Evolutionary conservation across 2,329 filamentous ascomycete species (phyloP).

Genomic region (Didymella lethalis): DNA sequence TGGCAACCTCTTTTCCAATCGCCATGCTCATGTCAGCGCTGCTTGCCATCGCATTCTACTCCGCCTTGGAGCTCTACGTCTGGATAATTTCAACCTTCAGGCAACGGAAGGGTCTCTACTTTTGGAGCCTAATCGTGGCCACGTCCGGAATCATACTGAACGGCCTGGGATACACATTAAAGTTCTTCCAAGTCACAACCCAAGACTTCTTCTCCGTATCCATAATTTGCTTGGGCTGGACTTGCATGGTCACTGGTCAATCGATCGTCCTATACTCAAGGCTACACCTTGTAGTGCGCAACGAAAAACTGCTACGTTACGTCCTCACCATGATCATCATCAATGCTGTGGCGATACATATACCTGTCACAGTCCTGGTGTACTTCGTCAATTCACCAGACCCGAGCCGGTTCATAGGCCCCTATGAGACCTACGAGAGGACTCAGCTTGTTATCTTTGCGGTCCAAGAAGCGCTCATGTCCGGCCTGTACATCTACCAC

Average conservation of each 20-base stretch:
- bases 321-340: neutral
- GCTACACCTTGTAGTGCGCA: neutral
- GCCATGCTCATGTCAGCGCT: constrained; percentile 1
- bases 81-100: neutral
- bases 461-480: neutral
- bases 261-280: neutral
- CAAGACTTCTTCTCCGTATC: neutral
- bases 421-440: neutral
- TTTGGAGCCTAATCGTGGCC: neutral
- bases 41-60: neutral
- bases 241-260: constrained; percentile 1
- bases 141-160: neutral
- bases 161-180: neutral
- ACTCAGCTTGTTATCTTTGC: neutral
- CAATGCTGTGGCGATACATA: neutral
- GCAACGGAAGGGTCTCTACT: neutral
- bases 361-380: neutral
- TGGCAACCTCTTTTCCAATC: neutral
- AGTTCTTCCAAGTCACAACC: neutral
- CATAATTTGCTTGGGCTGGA: neutral
- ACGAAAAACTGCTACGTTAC: neutral
- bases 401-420: neutral
- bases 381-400: neutral
- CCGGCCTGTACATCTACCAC: neutral
- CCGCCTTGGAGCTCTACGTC: neutral